Evolutionary conservation across 495 filamentous ascomycete genomes (phyloP).

Genomic region (Cercophora scortea): DNA sequence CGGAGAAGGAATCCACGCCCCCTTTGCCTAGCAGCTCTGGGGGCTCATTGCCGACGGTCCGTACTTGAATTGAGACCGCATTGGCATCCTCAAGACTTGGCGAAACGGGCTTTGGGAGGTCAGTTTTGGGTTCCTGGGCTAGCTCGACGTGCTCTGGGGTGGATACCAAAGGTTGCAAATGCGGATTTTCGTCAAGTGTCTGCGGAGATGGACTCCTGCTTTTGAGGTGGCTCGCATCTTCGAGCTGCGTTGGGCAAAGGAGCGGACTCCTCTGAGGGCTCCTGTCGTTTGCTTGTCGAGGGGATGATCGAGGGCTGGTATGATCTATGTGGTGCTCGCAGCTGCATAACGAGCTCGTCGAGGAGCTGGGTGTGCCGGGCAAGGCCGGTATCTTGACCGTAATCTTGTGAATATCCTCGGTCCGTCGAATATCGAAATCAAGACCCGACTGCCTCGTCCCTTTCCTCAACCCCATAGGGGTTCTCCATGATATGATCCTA

Average conservation of each 20-base stretch:
- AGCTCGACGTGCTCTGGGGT: not conserved
- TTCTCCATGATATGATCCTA: constrained; percentile 22
- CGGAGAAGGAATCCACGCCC: constrained; percentile 3
- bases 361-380: constrained; percentile 39
- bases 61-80: not conserved
- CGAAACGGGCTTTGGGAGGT: not conserved
- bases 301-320: constrained; percentile 15
- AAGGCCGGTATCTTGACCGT: constrained; percentile 29
- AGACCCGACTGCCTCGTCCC: constrained; percentile 25
- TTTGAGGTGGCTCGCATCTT: constrained; percentile 1
- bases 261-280: constrained; percentile 20
- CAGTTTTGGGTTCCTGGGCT: not conserved
- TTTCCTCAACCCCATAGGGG: constrained; percentile 17
- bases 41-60: not conserved
- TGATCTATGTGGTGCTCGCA: constrained; percentile 22
- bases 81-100: not conserved
- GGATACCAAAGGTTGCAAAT: constrained; percentile 11
- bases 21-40: not conserved
- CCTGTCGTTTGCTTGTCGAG: constrained; percentile 6
- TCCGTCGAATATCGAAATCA: constrained; percentile 29
- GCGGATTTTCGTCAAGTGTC: not conserved
- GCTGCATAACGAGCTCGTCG: constrained; percentile 40
- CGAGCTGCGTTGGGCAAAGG: constrained; percentile 17
- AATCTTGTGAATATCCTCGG: constrained; percentile 34
- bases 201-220: constrained; percentile 1